These are phyloP conservation scores for Aspergillus incahuasiensis DNA, from an alignment of 495 filamentous ascomycete species.

Conservation along the genomic window DNA sequence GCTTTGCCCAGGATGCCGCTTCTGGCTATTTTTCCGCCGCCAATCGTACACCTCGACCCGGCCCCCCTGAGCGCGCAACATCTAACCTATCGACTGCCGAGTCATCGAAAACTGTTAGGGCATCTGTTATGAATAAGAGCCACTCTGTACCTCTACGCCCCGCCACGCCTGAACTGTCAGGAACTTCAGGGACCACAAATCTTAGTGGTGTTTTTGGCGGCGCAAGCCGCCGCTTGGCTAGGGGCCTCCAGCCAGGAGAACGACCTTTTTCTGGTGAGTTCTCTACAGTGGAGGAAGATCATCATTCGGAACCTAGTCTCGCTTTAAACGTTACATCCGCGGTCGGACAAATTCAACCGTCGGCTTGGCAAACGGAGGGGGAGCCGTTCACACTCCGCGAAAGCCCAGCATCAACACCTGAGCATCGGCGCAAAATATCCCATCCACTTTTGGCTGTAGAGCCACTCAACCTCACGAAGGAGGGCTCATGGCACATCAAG, in stretches of 20 bases:
- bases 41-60: slow-evolving; percentile 41
- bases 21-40: slow-evolving; percentile 33
- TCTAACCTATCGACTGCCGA: slow-evolving; percentile 59
- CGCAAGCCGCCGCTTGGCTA: slow-evolving; percentile 45
- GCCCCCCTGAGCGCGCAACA: slow-evolving; percentile 45
- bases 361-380: slow-evolving; percentile 41
- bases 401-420: slow-evolving; percentile 17
- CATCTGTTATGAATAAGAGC: slow-evolving; percentile 27
- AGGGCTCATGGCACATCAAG: slow-evolving; percentile 35
- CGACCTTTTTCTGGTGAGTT: slow-evolving; percentile 52
- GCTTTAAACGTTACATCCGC: slow-evolving; percentile 58
- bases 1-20: slow-evolving; percentile 36
- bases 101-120: slow-evolving; percentile 57
- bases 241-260: slow-evolving; percentile 47
- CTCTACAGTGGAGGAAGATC: slow-evolving; percentile 52
- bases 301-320: slow-evolving; percentile 59
- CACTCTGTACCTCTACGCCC: slow-evolving; percentile 34
- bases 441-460: slow-evolving; percentile 39
- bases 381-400: slow-evolving; percentile 12
- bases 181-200: slow-evolving; percentile 43
- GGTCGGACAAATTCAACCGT: slow-evolving; percentile 55
- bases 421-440: slow-evolving; percentile 36
- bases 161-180: slow-evolving; percentile 42
- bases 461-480: slow-evolving; percentile 41
- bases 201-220: slow-evolving; percentile 56